Percentiles rank a stretch among this genome's conserved stretches.
These are phyloP conservation scores for Irpex sp. DNA, from an alignment of 1,284 basidiomycete genomes.

Conservation along the genomic window DNA sequence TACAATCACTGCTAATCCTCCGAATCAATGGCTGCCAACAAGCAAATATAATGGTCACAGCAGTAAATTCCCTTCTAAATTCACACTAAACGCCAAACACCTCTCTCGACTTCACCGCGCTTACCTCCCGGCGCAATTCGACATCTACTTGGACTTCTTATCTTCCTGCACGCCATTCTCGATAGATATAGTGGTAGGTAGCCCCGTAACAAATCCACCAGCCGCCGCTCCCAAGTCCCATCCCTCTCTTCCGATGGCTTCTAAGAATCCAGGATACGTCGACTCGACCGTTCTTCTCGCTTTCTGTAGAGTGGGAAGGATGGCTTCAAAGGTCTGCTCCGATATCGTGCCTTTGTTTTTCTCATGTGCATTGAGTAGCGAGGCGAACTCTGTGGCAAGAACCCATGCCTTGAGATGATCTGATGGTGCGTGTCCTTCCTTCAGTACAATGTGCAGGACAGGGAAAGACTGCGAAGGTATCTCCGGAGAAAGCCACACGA, in stretches of 20 bases:
- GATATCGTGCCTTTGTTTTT: constrained; percentile 9
- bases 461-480: constrained; percentile 14
- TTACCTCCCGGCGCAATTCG: not conserved
- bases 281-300: constrained; percentile 22
- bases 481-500: constrained; percentile 42
- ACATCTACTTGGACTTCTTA: constrained; percentile 8
- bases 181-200: constrained; percentile 30
- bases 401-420: constrained; percentile 60
- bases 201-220: constrained; percentile 31
- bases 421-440: constrained; percentile 38
- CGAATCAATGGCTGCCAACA: too few relatives aligned
- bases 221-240: constrained; percentile 34
- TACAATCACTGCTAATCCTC: too few relatives aligned
- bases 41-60: too few relatives aligned
- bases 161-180: constrained; percentile 6
- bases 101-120: too few relatives aligned
- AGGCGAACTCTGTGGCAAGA: constrained; percentile 35
- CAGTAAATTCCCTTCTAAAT: too few relatives aligned
- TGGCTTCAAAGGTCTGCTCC: not conserved
- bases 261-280: constrained; percentile 30
- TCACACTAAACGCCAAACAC: too few relatives aligned
- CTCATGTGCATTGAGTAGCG: constrained; percentile 3
- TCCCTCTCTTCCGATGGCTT: constrained; percentile 26
- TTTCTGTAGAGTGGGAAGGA: constrained; percentile 20
- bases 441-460: constrained; percentile 42